Conservation (phyloP, 1,139 yeast species). For the Yamadazyma trypodendri region DNA sequence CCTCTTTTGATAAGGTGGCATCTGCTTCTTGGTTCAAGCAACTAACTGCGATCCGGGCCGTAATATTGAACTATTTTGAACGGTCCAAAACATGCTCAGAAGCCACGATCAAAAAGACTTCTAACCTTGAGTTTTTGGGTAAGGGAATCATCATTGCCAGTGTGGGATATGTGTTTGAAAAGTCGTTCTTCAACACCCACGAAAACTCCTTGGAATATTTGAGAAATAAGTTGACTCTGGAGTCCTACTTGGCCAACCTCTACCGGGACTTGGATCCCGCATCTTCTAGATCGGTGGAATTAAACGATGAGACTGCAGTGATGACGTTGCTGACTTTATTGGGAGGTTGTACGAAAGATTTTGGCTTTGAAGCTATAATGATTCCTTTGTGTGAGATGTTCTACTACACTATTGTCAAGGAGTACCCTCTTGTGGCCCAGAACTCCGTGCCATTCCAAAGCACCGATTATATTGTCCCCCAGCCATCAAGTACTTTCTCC, state of each 20-base stretch:
- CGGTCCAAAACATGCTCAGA: slow-evolving; percentile 65
- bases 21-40: slow-evolving; percentile 4
- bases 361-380: slow-evolving; percentile 69
- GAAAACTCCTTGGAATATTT: slow-evolving; percentile 55
- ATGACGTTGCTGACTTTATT: slow-evolving; percentile 55
- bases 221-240: slow-evolving; percentile 48
- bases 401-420: slow-evolving; percentile 59
- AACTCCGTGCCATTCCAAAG: slow-evolving; percentile 33
- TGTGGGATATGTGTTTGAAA: slow-evolving; percentile 60
- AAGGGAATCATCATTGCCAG: slow-evolving; percentile 52
- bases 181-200: slow-evolving; percentile 35
- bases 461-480: slow-evolving; percentile 14
- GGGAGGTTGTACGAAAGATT: slow-evolving; percentile 75
- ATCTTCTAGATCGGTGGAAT: slow-evolving; percentile 21
- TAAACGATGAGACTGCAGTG: slow-evolving; percentile 47
- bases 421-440: slow-evolving; percentile 60
- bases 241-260: slow-evolving; percentile 44
- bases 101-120: slow-evolving; percentile 40
- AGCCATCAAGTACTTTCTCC: slow-evolving; percentile 4
- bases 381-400: slow-evolving; percentile 66
- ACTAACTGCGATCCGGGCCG: slow-evolving; percentile 20
- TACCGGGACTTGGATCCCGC: slow-evolving; percentile 51
- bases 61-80: slow-evolving; percentile 48
- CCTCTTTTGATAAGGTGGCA: slow-evolving; percentile 9
- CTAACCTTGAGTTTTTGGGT: slow-evolving; percentile 58